Conservation (phyloP, 1,139 yeast species). For the Taiozyma sp. region DNA sequence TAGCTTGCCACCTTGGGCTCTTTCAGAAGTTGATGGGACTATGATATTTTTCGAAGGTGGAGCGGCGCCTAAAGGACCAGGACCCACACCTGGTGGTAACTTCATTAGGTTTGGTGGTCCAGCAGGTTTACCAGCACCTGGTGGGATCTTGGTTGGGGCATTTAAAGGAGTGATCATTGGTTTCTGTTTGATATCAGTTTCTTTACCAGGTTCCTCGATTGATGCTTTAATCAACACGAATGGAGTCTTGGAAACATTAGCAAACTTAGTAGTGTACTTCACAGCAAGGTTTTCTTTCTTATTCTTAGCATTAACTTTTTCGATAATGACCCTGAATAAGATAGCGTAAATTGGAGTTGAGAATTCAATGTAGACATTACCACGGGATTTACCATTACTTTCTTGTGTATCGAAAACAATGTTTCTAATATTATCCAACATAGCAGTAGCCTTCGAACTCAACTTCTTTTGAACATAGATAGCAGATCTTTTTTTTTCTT, state of each 20-base stretch:
- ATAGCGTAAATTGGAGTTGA: constrained; percentile 7
- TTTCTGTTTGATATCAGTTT: neutral
- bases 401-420: constrained; percentile 13
- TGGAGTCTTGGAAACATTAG: constrained; percentile 12
- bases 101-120: neutral
- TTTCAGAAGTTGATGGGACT: neutral
- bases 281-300: constrained; percentile 3
- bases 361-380: constrained; percentile 15
- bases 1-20: neutral
- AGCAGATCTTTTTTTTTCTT: constrained; percentile 4
- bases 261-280: constrained; percentile 12
- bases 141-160: neutral
- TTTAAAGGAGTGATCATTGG: neutral
- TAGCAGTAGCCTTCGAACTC: constrained; percentile 2
- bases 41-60: neutral
- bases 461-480: constrained; percentile 3
- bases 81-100: neutral
- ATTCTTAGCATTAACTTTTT: constrained; percentile 7
- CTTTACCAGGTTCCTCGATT: neutral
- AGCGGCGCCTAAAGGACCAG: neutral
- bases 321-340: constrained; percentile 13
- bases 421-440: constrained; percentile 5
- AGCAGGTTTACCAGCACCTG: neutral
- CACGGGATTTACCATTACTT: constrained; percentile 16
- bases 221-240: constrained; percentile 7